phyloP scores from a whole-genome alignment of 495 filamentous ascomycete species.

The Aspergillus carlsbadensis region DNA sequence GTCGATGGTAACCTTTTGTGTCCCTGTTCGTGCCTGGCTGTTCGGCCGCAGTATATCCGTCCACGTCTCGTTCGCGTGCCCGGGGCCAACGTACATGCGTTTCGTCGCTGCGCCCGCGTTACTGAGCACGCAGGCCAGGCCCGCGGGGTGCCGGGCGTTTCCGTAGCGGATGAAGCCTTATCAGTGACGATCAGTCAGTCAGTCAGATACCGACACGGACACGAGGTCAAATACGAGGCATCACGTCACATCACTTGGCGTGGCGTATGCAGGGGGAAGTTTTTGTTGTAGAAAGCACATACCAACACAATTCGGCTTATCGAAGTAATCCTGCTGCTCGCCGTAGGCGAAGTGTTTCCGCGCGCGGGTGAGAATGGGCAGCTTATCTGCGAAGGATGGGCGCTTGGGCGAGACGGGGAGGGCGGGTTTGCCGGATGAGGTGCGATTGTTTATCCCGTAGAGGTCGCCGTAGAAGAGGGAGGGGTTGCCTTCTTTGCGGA shows the following conservation, averaged over 20 bases:
- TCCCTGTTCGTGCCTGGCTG: too few species aligned
- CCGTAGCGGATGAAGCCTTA: conserved; percentile 18
- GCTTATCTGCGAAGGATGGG: conserved; percentile 58
- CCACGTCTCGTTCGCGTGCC: conserved; percentile 8
- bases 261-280: neutral
- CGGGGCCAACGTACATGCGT: conserved; percentile 12
- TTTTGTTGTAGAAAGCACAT: neutral
- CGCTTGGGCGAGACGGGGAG: too few species aligned
- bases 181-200: neutral
- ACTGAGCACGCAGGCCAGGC: conserved; percentile 14
- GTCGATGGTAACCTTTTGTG: conserved; percentile 3
- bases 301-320: conserved; percentile 63
- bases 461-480: conserved; percentile 74
- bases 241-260: too few species aligned
- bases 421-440: too few species aligned
- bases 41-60: conserved; percentile 4
- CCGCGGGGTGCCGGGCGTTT: conserved; percentile 9
- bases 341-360: conserved; percentile 69
- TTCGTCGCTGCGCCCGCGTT: neutral
- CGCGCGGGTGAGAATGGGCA: conserved; percentile 59
- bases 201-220: too few species aligned
- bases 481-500: conserved; percentile 62
- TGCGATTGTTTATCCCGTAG: conserved; percentile 66
- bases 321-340: conserved; percentile 66
- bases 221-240: too few species aligned